Conservation (phyloP, 2,329 filamentous ascomycete species). For the Clonostachys chloroleuca region DNA sequence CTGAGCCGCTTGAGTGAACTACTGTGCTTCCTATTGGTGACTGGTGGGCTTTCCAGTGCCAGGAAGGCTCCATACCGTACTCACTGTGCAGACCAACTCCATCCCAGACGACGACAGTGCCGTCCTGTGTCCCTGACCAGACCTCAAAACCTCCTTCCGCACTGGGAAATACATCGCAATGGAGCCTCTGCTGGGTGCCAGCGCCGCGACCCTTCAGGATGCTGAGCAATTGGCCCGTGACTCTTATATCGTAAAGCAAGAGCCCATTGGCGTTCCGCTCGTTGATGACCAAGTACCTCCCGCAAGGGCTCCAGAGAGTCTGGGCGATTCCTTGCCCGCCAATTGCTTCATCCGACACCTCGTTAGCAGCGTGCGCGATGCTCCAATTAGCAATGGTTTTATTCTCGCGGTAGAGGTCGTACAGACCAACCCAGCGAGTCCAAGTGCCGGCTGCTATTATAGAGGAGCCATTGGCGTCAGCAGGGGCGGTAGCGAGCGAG, state of each 20-base stretch:
- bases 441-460: slow-evolving; percentile 59
- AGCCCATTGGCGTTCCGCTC: slow-evolving; percentile 52
- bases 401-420: slow-evolving; percentile 53
- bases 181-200: slow-evolving; percentile 50
- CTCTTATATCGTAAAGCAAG: slow-evolving; percentile 60
- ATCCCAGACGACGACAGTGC: slow-evolving; percentile 55
- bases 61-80: slow-evolving; percentile 30
- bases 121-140: slow-evolving; percentile 55
- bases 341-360: slow-evolving; percentile 26
- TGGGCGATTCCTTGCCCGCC: slow-evolving; percentile 61
- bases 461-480: slow-evolving; percentile 19
- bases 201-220: slow-evolving; percentile 45
- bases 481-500: slow-evolving; percentile 42
- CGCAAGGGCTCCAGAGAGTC: slow-evolving; percentile 58
- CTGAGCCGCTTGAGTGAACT: slow-evolving; percentile 50
- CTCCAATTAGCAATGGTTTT: slow-evolving; percentile 54
- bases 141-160: slow-evolving; percentile 47
- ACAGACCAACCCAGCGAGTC: slow-evolving; percentile 58
- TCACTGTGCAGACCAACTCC: slow-evolving; percentile 44
- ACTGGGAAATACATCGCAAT: slow-evolving; percentile 48
- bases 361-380: slow-evolving; percentile 49
- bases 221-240: slow-evolving; percentile 51
- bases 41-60: slow-evolving; percentile 43
- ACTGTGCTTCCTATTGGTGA: slow-evolving; percentile 43
- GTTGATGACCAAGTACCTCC: slow-evolving; percentile 57